Evolutionary conservation across 2,329 filamentous ascomycete genomes (phyloP).

Genomic region (Knoxdaviesia capensis): DNA sequence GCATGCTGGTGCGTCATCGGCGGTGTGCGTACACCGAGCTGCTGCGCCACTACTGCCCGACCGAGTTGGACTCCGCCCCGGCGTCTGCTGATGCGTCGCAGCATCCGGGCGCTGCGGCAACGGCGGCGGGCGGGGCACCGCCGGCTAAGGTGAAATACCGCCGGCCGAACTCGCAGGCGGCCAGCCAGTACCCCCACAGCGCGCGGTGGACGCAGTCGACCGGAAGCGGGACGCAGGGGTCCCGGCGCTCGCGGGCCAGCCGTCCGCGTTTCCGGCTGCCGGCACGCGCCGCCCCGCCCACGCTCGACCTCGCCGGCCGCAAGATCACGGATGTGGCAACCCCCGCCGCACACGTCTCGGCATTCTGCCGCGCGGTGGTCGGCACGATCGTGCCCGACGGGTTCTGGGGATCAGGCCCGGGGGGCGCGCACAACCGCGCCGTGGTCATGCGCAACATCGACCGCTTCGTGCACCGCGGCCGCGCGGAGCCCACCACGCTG

Average conservation of each 20-base stretch:
- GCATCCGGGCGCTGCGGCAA: no score
- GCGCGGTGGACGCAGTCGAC: no score
- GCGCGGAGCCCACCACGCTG: slow-evolving; percentile 63
- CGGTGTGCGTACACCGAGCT: slow-evolving; percentile 66
- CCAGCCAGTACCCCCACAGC: no score
- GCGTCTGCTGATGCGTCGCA: no score
- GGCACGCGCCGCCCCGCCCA: no score
- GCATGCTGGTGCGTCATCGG: slow-evolving; percentile 48
- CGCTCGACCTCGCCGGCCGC: slow-evolving; percentile 5
- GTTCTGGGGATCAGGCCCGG: slow-evolving; percentile 48
- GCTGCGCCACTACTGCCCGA: slow-evolving; percentile 62
- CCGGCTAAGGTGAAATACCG: no score
- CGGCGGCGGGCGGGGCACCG: no score
- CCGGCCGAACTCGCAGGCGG: no score
- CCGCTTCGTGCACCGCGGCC: slow-evolving; percentile 53
- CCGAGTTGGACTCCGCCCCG: background rate
- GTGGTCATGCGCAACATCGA: slow-evolving; percentile 50
- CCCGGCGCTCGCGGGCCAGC: no score
- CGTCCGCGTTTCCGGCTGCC: no score
- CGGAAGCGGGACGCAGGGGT: no score
- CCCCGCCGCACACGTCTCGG: slow-evolving; percentile 49
- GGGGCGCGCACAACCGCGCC: slow-evolving; percentile 36
- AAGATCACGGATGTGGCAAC: slow-evolving; percentile 49
- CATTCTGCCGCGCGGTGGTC: slow-evolving; percentile 67
- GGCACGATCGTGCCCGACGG: slow-evolving; percentile 50